phyloP scores from a whole-genome alignment of 495 filamentous ascomycete species.

The Aspergillus indologenus region DNA sequence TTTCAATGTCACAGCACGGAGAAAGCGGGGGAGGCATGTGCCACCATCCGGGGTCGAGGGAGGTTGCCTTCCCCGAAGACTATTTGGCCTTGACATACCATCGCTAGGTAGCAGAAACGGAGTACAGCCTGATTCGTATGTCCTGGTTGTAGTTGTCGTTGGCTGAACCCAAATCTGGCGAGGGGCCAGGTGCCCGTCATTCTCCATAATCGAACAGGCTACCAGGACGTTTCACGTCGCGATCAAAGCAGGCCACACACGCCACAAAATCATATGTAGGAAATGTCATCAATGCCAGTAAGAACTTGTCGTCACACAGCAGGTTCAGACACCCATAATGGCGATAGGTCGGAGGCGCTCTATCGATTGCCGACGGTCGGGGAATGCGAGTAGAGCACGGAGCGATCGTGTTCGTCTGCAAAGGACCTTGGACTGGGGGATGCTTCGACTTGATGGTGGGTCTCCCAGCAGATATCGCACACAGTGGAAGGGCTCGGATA shows the following conservation, averaged over 20 bases:
- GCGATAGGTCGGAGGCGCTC: not conserved
- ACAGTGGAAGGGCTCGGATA: not conserved
- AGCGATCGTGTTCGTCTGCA: not conserved
- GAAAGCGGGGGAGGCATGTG: not conserved
- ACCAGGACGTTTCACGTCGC: constrained; percentile 21
- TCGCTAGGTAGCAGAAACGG: constrained; percentile 60
- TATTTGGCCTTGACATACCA: constrained; percentile 30
- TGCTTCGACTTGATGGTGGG: not conserved
- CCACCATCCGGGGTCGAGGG: constrained; percentile 1
- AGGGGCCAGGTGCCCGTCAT: constrained; percentile 35
- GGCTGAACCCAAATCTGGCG: constrained; percentile 55
- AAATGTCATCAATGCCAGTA: constrained; percentile 11
- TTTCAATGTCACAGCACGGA: not conserved
- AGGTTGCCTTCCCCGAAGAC: not conserved
- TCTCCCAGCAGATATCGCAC: not conserved
- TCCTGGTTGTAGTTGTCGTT: constrained; percentile 37
- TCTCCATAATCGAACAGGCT: constrained; percentile 34
- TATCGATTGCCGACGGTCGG: not conserved
- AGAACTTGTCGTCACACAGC: not conserved
- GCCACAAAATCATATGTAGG: constrained; percentile 12
- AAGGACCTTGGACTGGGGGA: not conserved
- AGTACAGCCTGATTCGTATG: constrained; percentile 50
- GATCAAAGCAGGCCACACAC: constrained; percentile 26
- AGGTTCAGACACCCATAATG: constrained; percentile 10
- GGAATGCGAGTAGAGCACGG: not conserved